These are phyloP conservation scores for Lindgomyces ingoldianus DNA, from an alignment of 495 filamentous ascomycete genomes.

Conservation along the genomic window DNA sequence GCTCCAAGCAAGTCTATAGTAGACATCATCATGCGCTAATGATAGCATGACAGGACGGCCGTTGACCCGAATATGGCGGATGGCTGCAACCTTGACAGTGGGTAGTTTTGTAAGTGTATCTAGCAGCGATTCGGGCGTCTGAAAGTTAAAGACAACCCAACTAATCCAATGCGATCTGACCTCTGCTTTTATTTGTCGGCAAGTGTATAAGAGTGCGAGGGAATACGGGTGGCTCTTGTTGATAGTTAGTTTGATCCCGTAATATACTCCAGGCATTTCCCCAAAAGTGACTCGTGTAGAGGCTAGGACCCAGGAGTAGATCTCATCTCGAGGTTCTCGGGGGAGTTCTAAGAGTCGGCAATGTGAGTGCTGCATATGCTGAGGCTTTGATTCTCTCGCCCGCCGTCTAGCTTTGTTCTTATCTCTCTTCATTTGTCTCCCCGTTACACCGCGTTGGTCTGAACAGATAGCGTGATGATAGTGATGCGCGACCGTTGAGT, in stretches of 20 bases:
- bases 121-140: constrained; percentile 22
- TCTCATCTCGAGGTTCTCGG: not conserved
- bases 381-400: not conserved
- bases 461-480: too few species aligned
- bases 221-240: not conserved
- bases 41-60: constrained; percentile 26
- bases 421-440: not conserved
- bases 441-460: not conserved
- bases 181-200: constrained; percentile 34
- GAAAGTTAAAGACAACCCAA: constrained; percentile 34
- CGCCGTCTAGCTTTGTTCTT: not conserved
- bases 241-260: not conserved
- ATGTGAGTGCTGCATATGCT: not conserved
- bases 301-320: not conserved
- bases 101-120: constrained; percentile 31
- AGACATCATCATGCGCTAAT: constrained; percentile 17
- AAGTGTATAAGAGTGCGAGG: constrained; percentile 29
- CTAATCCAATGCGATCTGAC: constrained; percentile 26
- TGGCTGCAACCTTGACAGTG: constrained; percentile 31
- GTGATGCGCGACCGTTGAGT: too few species aligned
- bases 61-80: constrained; percentile 29
- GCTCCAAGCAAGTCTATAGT: constrained; percentile 27
- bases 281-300: not conserved
- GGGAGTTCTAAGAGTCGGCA: not conserved
- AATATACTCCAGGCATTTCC: not conserved